Evolutionary conservation across 83 land plant genomes (phyloP), one percentile per base, ranked within the genome.

Genomic region (Larix sibirica): DNA sequence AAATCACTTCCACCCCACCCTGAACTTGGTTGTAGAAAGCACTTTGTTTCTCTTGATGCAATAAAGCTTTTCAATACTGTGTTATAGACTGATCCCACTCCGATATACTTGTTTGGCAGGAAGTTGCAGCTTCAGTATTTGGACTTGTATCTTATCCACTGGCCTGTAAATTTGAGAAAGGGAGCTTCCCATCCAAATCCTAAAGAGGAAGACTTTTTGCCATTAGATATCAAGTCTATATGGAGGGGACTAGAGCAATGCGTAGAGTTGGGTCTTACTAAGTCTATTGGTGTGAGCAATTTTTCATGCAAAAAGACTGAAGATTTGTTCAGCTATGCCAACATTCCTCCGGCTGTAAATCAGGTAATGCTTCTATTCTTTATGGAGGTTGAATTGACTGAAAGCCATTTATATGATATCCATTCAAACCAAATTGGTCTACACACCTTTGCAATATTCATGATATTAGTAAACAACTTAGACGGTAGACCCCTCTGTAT

Each of bases 271-370:
- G 95, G 95, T 28, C 83, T 92, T 1, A 67, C 88, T 4, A 89
- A 91, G 54, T 81, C 91, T 14, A 92, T 92, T 76, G 95, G 91
- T 24, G 90, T 92, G 6, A 91, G 95, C 84, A 92, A 92, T 82
- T 92, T 88, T 84, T 64, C 89, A 12, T 38, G 77, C 73, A 87
- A 91, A 82, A 89, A 87, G 83, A 81, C 91, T 13, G 68, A 62
- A n/a, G 85, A 85, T 3, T 36, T 89, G 36, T 70, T 92, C 2
- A 23, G 50, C 38, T 68, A 77, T 67, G 87, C 94, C 12, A 68
- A 81, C 14, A 85, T 89, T 36, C 76, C 85, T 38, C 95, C 95
- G 1, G 88, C 91, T 8, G 95, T 87, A 14, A 91, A 91, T 79
- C 93, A 92, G 88, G 95, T 89, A 65, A 58, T 68, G 16, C 31